Base-by-base conservation (phyloP, 805 yeast species). In the Candida namnaoensis region DNA sequence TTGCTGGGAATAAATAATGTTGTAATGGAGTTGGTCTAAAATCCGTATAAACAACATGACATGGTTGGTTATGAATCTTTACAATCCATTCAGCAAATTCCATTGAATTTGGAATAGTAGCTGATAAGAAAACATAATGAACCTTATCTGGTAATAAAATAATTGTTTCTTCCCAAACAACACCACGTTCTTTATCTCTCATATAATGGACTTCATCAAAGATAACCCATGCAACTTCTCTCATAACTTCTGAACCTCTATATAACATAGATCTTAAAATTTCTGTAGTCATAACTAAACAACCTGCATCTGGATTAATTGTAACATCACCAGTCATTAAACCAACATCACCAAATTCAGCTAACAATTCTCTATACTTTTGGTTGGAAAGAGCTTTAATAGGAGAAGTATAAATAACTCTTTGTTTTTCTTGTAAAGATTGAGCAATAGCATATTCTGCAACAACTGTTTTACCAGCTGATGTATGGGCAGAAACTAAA, bases 271-370 rank as follows among this genome's bases (percentile, higher is more conserved):
- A 82, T 57, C 99, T 70, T 54, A 93, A 71, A 82, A 93, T 95
- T 65, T 93, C 99, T 0, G 99, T 93, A 19, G 99, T 93, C 99
- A 93, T 93, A 39, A 93, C 97, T 49, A 93, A 70, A 69, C 99
- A 93, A 36, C 95, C 91, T 5, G 99, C 99, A 53, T 91, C 97
- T 5, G 98, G 98, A 55, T 93, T 93, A 50, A 93, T 93, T 25
- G 97, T 91, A 37, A 93, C 96, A 72, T 93, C 99, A 62, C 99
- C 99, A 11, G 99, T 93, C 95, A 93, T 93, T 46, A 93, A 73
- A 39, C 99, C 99, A 28, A 93, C 98, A 60, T 93, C 98, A 23
- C 93, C 91, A 68, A 93, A 87, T 55, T 90, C 95, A 3, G 95
- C 95, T 43, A 82, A 69, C 50, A 93, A 69, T 61, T 90, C 98